Evolutionary conservation across 2,329 filamentous ascomycete species (phyloP).

Genomic region (Ceratocystis huliohia): DNA sequence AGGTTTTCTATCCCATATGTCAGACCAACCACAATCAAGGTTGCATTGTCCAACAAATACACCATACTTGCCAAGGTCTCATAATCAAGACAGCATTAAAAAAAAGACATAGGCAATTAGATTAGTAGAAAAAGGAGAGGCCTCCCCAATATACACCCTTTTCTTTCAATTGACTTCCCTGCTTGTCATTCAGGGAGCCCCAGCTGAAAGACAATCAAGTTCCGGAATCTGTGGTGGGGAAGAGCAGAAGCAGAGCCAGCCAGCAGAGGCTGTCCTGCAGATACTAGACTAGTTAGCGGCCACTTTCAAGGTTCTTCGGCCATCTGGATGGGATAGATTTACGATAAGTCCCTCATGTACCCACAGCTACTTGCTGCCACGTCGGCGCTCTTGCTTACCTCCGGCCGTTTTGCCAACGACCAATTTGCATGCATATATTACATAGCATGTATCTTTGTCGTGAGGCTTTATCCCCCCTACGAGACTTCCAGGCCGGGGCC

Average conservation of each 20-base stretch:
- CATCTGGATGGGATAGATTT: too few relatives aligned
- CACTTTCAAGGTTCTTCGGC: too few relatives aligned
- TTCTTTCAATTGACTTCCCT: not conserved
- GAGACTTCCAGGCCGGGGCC: not conserved
- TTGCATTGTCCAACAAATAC: not conserved
- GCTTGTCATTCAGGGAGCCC: not conserved
- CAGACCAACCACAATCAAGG: not conserved
- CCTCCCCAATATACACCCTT: not conserved
- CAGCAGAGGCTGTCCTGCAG: not conserved
- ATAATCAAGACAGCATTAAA: not conserved
- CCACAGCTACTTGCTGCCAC: not conserved
- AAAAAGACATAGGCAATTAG: not conserved
- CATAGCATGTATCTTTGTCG: not conserved
- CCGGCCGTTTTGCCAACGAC: not conserved
- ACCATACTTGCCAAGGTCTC: constrained; percentile 7
- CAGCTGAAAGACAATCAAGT: too few relatives aligned
- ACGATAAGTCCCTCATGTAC: not conserved
- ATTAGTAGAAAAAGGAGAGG: too few relatives aligned
- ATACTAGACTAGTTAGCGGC: too few relatives aligned
- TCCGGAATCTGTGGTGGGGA: not conserved
- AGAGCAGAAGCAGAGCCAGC: not conserved
- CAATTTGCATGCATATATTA: not conserved
- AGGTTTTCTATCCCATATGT: not conserved
- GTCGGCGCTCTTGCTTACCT: not conserved
- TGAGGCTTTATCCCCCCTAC: not conserved